Percentiles rank a stretch among this genome's conserved stretches.
These are phyloP conservation scores for Cladosporium velox DNA, from an alignment of 2,329 filamentous ascomycete species.

Conservation along the genomic window DNA sequence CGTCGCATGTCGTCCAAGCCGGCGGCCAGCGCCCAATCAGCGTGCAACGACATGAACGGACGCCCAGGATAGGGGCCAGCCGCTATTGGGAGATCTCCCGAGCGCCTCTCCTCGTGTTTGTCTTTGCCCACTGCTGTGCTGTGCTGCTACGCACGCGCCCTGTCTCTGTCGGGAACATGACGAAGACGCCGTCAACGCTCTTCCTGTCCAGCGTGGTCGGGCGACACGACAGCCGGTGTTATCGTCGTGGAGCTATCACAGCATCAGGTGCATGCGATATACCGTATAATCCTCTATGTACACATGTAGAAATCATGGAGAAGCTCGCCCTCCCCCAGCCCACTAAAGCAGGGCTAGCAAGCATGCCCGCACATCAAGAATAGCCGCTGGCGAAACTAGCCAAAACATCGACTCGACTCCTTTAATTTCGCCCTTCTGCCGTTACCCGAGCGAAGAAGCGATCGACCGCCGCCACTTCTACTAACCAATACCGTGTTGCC, in stretches of 20 bases:
- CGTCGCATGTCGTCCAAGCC: constrained; percentile 3
- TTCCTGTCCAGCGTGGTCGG: not conserved
- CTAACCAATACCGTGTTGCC: not conserved
- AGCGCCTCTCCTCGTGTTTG: constrained; percentile 15
- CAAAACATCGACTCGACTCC: constrained; percentile 11
- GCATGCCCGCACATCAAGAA: constrained; percentile 8
- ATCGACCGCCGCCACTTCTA: not conserved
- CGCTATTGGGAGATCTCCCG: constrained; percentile 18
- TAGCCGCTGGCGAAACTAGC: constrained; percentile 13
- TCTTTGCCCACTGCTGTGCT: not conserved
- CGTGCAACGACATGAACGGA: not conserved
- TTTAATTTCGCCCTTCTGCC: constrained; percentile 18
- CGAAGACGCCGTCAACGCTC: not conserved
- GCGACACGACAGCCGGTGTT: not conserved
- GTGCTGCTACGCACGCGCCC: not conserved
- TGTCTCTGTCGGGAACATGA: not conserved
- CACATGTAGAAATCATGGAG: not conserved
- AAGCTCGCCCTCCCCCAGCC: constrained; percentile 13
- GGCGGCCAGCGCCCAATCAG: not conserved
- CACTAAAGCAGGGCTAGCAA: constrained; percentile 6
- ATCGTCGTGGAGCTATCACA: not conserved
- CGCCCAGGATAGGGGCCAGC: constrained; percentile 9
- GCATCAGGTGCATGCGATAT: not conserved
- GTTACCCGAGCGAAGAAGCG: constrained; percentile 6
- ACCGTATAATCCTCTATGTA: not conserved